Evolutionary conservation across 1,139 yeast species (phyloP).

Genomic region (Saccharomycopsis hybrid): DNA sequence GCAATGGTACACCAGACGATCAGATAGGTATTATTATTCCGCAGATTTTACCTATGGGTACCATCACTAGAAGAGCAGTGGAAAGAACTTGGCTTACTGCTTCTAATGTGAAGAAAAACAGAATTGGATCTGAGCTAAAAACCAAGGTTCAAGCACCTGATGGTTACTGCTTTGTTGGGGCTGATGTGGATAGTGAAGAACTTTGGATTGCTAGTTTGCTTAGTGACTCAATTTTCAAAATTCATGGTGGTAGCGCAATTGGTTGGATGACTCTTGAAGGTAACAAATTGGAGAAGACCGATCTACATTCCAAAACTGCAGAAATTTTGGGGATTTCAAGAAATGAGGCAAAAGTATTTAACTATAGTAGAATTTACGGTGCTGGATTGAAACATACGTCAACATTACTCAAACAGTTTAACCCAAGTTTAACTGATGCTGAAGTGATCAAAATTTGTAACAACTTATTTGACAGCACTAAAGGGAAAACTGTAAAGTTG

Average conservation of each 20-base stretch:
- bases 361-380: constrained; percentile 95
- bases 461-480: constrained; percentile 70
- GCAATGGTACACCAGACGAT: constrained; percentile 23
- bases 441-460: constrained; percentile 68
- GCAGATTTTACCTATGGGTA: constrained; percentile 85
- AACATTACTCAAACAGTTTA: constrained; percentile 72
- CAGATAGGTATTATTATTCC: constrained; percentile 76
- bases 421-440: constrained; percentile 57
- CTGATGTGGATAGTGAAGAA: constrained; percentile 98
- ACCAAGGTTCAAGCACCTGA: constrained; percentile 80
- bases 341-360: constrained; percentile 89
- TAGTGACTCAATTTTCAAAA: constrained; percentile 82
- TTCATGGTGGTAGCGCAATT: constrained; percentile 93
- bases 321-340: constrained; percentile 81
- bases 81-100: constrained; percentile 98
- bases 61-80: constrained; percentile 92
- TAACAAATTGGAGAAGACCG: constrained; percentile 83
- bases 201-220: constrained; percentile 95
- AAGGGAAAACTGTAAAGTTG: constrained; percentile 50
- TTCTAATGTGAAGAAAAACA: constrained; percentile 75
- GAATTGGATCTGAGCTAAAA: constrained; percentile 92
- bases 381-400: constrained; percentile 93
- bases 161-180: constrained; percentile 92
- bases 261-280: constrained; percentile 99
- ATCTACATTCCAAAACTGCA: constrained; percentile 92